Conservation (phyloP, 306 rosid species). For the Benincasa hispida region DNA sequence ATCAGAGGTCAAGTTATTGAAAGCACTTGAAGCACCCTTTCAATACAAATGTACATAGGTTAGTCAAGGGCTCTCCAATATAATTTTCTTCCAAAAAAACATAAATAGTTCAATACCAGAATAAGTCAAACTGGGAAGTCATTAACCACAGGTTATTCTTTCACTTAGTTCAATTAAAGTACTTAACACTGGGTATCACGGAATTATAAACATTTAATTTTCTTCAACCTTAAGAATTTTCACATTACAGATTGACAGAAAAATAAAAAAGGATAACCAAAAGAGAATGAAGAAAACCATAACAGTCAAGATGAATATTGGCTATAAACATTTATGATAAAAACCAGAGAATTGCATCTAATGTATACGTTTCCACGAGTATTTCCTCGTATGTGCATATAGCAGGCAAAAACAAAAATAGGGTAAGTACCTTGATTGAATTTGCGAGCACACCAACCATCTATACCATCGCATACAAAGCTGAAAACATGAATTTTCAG, state of each 20-base stretch:
- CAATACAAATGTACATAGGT: not conserved
- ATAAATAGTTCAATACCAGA: not conserved
- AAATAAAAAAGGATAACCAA: not conserved
- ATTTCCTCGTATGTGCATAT: not conserved
- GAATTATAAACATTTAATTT: not conserved
- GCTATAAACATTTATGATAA: not conserved
- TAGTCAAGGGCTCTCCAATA: not conserved
- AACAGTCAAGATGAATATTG: not conserved
- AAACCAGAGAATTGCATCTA: not conserved
- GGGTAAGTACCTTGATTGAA: slow-evolving; percentile 78
- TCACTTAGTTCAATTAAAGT: not conserved
- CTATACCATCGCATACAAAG: slow-evolving; percentile 89
- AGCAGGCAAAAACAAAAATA: not conserved
- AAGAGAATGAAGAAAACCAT: not conserved
- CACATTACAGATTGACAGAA: not conserved
- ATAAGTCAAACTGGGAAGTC: not conserved
- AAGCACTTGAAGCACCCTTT: not conserved
- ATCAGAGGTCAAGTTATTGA: not conserved
- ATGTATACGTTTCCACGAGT: not conserved
- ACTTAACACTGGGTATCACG: not conserved
- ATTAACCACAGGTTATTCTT: not conserved
- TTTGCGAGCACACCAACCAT: slow-evolving; percentile 99
- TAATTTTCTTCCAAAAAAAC: not conserved
- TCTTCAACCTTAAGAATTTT: not conserved
- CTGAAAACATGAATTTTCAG: slow-evolving; percentile 38